phyloP scores from a whole-genome alignment of 805 yeast genomes.

The Candida parachauliodes region DNA sequence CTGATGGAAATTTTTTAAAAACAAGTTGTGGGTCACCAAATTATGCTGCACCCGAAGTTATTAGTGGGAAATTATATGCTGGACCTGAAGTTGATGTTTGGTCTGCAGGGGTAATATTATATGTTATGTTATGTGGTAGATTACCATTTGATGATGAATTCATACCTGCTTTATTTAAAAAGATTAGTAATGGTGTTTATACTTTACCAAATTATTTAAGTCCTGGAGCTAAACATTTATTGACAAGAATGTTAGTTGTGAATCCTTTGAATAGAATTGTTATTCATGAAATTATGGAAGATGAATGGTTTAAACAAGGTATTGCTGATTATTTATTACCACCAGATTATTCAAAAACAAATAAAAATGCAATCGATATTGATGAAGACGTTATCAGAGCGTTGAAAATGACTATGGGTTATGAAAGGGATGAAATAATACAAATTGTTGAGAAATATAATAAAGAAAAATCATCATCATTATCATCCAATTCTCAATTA shows the following conservation, averaged over 20 bases:
- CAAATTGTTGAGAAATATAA: constrained; percentile 62
- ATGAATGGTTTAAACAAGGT: constrained; percentile 85
- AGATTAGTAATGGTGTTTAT: constrained; percentile 89
- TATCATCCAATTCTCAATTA: constrained; percentile 20
- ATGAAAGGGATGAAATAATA: constrained; percentile 75
- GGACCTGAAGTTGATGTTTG: constrained; percentile 99
- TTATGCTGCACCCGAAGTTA: constrained; percentile 97
- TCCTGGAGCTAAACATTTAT: constrained; percentile 75
- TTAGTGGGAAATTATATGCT: constrained; percentile 89
- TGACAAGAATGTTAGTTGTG: constrained; percentile 89
- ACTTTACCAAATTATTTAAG: constrained; percentile 84
- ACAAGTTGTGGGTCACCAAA: constrained; percentile 97
- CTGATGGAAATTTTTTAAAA: constrained; percentile 92
- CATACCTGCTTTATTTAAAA: constrained; percentile 90
- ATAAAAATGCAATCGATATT: constrained; percentile 43
- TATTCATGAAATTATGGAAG: constrained; percentile 86
- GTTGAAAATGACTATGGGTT: constrained; percentile 81
- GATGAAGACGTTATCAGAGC: constrained; percentile 77
- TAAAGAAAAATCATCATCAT: constrained; percentile 9
- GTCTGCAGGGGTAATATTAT: constrained; percentile 94
- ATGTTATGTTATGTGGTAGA: constrained; percentile 94
- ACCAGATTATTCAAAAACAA: constrained; percentile 39
- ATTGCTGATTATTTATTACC: constrained; percentile 79
- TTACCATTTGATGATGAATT: constrained; percentile 95
- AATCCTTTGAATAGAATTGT: constrained; percentile 93